These are phyloP conservation scores for Helicostylum pulchrum DNA, from an alignment of 192 early-diverging fungal species.

Conservation along the genomic window DNA sequence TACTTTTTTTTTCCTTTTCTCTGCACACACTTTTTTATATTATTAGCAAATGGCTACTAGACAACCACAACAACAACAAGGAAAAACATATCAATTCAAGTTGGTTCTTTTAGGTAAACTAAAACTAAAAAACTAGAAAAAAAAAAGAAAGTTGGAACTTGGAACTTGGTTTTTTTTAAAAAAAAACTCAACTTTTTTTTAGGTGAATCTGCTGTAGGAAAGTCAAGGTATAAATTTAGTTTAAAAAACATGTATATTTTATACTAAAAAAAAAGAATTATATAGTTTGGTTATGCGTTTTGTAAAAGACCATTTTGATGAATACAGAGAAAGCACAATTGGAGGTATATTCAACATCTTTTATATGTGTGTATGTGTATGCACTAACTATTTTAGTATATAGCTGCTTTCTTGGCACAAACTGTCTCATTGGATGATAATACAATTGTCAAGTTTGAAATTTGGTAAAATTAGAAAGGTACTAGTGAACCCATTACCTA, in stretches of 20 bases:
- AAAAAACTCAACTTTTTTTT: background rate
- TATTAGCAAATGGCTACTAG: constrained; percentile 24
- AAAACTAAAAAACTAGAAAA: background rate
- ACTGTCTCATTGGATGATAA: constrained; percentile 83
- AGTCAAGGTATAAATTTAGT: constrained; percentile 53
- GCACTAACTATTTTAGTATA: background rate
- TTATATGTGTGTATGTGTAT: background rate
- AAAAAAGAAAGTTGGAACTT: background rate
- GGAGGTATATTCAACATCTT: constrained; percentile 51
- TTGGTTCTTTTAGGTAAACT: constrained; percentile 86
- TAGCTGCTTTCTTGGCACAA: constrained; percentile 74
- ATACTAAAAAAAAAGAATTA: background rate
- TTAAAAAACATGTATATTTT: background rate
- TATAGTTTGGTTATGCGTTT: constrained; percentile 77
- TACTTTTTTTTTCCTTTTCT: background rate
- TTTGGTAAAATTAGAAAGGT: constrained; percentile 55
- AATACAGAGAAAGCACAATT: constrained; percentile 91
- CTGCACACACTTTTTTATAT: background rate
- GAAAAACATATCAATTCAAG: constrained; percentile 87
- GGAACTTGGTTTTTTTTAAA: background rate
- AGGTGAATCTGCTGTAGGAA: constrained; percentile 67
- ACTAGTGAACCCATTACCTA: background rate
- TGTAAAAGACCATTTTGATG: constrained; percentile 91
- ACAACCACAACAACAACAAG: constrained; percentile 29
- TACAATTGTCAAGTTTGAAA: constrained; percentile 91